These are phyloP conservation scores for Cladosporium sp. DNA, from an alignment of 2,329 filamentous ascomycete genomes.

Conservation along the genomic window DNA sequence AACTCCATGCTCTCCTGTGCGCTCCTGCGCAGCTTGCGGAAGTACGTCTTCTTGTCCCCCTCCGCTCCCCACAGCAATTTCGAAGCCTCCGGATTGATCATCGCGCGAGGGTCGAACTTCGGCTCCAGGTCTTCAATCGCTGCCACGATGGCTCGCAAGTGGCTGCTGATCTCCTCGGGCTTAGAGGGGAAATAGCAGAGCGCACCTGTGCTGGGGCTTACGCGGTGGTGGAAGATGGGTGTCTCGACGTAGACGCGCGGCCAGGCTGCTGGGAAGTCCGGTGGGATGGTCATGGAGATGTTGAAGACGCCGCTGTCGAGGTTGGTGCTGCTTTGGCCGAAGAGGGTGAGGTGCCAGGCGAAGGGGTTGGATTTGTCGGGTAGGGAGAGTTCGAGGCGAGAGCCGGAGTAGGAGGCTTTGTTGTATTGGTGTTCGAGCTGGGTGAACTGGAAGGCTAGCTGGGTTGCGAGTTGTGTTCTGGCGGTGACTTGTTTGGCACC, in stretches of 20 bases:
- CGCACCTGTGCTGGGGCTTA: slow-evolving; percentile 68
- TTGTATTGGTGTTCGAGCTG: slow-evolving; percentile 75
- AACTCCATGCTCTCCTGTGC: slow-evolving; percentile 55
- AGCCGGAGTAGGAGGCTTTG: slow-evolving; percentile 53
- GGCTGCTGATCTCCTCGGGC: slow-evolving; percentile 71
- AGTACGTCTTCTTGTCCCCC: slow-evolving; percentile 80
- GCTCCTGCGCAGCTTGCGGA: slow-evolving; percentile 71
- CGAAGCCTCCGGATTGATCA: slow-evolving; percentile 80
- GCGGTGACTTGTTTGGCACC: slow-evolving; percentile 60
- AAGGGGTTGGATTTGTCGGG: slow-evolving; percentile 76
- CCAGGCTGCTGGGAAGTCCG: slow-evolving; percentile 81
- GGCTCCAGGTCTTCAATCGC: slow-evolving; percentile 84
- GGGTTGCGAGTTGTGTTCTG: slow-evolving; percentile 73
- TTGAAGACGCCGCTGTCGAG: slow-evolving; percentile 87
- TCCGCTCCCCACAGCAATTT: slow-evolving; percentile 79
- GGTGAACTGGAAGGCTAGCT: slow-evolving; percentile 77
- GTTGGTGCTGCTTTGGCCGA: slow-evolving; percentile 87
- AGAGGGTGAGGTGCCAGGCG: slow-evolving; percentile 82
- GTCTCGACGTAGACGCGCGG: slow-evolving; percentile 79
- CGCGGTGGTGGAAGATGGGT: slow-evolving; percentile 79
- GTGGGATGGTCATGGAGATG: slow-evolving; percentile 74
- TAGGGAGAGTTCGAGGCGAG: slow-evolving; percentile 71
- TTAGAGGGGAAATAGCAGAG: slow-evolving; percentile 74
- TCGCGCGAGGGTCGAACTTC: slow-evolving; percentile 82
- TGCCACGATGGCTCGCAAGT: slow-evolving; percentile 78